Evolutionary conservation across 345 rosid genomes (phyloP).

Genomic region (Camelina hispida): DNA sequence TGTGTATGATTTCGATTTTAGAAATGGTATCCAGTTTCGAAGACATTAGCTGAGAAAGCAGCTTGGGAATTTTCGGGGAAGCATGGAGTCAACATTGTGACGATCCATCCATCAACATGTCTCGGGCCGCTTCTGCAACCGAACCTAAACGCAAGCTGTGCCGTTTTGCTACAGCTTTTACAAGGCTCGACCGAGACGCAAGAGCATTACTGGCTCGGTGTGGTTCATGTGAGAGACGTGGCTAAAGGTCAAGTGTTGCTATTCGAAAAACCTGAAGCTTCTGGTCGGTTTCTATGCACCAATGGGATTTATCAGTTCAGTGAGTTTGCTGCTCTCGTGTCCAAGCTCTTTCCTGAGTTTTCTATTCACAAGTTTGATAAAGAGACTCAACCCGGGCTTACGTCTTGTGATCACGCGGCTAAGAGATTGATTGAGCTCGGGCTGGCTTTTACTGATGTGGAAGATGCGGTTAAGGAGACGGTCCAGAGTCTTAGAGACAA

Average conservation of each 20-base stretch:
- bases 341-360: slow-evolving; percentile 68
- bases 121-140: slow-evolving; percentile 79
- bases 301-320: slow-evolving; percentile 80
- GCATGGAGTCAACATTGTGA: slow-evolving; percentile 67
- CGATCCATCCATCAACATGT: slow-evolving; percentile 77
- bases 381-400: slow-evolving; percentile 74
- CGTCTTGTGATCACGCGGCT: slow-evolving; percentile 65
- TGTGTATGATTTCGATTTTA: slow-evolving; percentile 33
- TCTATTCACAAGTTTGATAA: slow-evolving; percentile 61
- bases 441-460: slow-evolving; percentile 63
- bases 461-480: slow-evolving; percentile 65
- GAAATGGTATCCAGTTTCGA: slow-evolving; percentile 87
- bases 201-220: slow-evolving; percentile 84
- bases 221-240: slow-evolving; percentile 77
- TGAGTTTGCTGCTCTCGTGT: slow-evolving; percentile 66
- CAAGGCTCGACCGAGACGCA: slow-evolving; percentile 68
- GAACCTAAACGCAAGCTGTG: slow-evolving; percentile 75
- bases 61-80: slow-evolving; percentile 74
- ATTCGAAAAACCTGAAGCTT: slow-evolving; percentile 61
- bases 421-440: slow-evolving; percentile 72
- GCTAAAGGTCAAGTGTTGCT: slow-evolving; percentile 69
- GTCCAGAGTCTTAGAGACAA: slow-evolving; percentile 64
- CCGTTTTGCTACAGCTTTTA: slow-evolving; percentile 64
- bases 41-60: slow-evolving; percentile 81
- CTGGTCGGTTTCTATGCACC: slow-evolving; percentile 78